These are phyloP conservation scores for Backusella liffmaniae DNA, from an alignment of 192 early-diverging fungal genomes.

Conservation along the genomic window DNA sequence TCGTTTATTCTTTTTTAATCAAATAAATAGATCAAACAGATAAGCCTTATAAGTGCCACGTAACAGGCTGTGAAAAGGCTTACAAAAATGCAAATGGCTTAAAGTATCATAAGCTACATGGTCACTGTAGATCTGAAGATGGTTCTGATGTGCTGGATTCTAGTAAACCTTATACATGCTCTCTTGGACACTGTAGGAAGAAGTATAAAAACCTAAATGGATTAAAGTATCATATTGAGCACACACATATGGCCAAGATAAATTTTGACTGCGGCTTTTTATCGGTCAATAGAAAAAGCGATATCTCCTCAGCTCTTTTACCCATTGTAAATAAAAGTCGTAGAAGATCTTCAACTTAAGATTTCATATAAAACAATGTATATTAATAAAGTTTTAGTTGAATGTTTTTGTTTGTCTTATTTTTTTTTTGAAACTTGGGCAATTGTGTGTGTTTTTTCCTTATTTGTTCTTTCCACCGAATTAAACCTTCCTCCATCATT, in stretches of 20 bases:
- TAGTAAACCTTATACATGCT: conserved; percentile 70
- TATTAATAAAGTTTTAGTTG: not conserved
- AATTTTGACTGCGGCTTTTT: not conserved
- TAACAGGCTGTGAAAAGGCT: conserved; percentile 83
- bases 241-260: conserved; percentile 56
- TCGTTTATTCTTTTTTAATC: not conserved
- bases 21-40: not conserved
- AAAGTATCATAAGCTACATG: conserved; percentile 96
- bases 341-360: not conserved
- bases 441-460: not conserved
- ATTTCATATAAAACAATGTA: not conserved
- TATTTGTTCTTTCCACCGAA: no score
- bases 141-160: conserved; percentile 49
- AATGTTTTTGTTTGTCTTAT: not conserved
- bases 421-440: not conserved
- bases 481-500: no score
- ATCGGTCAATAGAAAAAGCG: not conserved
- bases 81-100: conserved; percentile 98
- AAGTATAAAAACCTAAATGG: conserved; percentile 94
- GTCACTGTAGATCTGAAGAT: conserved; percentile 55
- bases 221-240: conserved; percentile 89
- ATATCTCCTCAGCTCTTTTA: not conserved
- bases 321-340: conserved; percentile 1
- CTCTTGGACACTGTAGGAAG: conserved; percentile 75
- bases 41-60: conserved; percentile 15